phyloP scores from a whole-genome alignment of 495 filamentous ascomycete genomes.

The Monascus purpureus region DNA sequence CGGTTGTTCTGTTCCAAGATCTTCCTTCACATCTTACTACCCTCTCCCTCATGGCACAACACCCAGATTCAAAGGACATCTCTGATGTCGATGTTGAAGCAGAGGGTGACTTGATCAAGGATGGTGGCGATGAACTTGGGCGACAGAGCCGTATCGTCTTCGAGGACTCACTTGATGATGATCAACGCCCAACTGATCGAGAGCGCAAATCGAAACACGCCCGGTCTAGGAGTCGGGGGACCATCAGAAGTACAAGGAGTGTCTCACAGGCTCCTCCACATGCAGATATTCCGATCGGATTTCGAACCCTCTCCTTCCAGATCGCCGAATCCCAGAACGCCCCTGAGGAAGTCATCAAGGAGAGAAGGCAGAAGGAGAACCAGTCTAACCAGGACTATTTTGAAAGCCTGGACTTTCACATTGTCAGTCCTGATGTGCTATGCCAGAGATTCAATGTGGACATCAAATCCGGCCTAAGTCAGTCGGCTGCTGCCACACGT shows the following conservation, averaged over 20 bases:
- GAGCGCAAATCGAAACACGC: constrained; percentile 7
- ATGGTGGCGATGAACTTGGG: constrained; percentile 7
- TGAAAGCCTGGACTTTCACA: constrained; percentile 25
- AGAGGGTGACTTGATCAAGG: constrained; percentile 2
- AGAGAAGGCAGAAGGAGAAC: constrained; percentile 11
- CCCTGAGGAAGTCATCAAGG: constrained; percentile 8
- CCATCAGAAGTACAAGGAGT: constrained; percentile 8
- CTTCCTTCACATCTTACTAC: too few relatives aligned
- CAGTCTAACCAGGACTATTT: constrained; percentile 26
- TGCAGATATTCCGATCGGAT: constrained; percentile 26
- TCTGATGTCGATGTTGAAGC: constrained; percentile 11
- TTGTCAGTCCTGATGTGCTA: constrained; percentile 12
- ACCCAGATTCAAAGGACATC: neutral
- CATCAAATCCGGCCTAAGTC: constrained; percentile 14
- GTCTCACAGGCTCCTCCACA: constrained; percentile 3
- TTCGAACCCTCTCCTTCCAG: constrained; percentile 32
- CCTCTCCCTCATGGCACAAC: constrained; percentile 1
- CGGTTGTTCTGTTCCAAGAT: too few relatives aligned
- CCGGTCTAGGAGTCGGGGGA: constrained; percentile 13
- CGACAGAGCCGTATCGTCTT: constrained; percentile 11
- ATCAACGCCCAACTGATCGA: constrained; percentile 11
- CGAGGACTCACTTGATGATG: constrained; percentile 9
- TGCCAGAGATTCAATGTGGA: constrained; percentile 22
- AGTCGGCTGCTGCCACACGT: constrained; percentile 20
- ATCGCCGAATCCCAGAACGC: constrained; percentile 26